Evolutionary conservation across 2,329 filamentous ascomycete species (phyloP).

Genomic region (Penicillium palitans): DNA sequence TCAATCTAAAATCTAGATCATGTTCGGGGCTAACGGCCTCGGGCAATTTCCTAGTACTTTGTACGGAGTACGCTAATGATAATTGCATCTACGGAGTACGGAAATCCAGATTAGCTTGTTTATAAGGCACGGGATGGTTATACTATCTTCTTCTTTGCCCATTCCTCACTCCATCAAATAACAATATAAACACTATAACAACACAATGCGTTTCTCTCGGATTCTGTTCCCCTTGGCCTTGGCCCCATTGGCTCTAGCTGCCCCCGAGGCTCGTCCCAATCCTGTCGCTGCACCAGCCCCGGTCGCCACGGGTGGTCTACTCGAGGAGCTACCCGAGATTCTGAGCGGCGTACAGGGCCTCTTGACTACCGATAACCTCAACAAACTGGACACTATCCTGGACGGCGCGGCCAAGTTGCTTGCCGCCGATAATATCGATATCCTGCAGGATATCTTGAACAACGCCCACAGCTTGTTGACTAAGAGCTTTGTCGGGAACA

Average conservation of each 20-base stretch:
- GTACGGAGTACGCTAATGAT: too few relatives aligned
- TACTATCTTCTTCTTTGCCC: background rate
- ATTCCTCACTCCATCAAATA: background rate
- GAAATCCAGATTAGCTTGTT: background rate
- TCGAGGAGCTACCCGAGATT: slow-evolving; percentile 29
- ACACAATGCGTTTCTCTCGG: slow-evolving; percentile 25
- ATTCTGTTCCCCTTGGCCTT: slow-evolving; percentile 21
- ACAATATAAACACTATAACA: background rate
- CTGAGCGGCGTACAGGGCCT: slow-evolving; percentile 23
- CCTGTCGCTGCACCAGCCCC: slow-evolving; percentile 27
- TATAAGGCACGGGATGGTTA: slow-evolving; percentile 5
- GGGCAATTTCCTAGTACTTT: background rate
- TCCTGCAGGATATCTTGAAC: slow-evolving; percentile 28
- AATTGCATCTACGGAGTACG: too few relatives aligned
- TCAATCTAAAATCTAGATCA: background rate
- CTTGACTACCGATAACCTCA: slow-evolving; percentile 20
- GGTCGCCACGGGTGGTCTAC: slow-evolving; percentile 22
- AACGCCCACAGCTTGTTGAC: slow-evolving; percentile 30
- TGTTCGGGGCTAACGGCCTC: background rate
- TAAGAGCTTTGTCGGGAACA: slow-evolving; percentile 31
- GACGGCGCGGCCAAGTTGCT: slow-evolving; percentile 26
- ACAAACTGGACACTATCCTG: slow-evolving; percentile 24
- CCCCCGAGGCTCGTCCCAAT: slow-evolving; percentile 24
- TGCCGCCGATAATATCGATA: slow-evolving; percentile 23
- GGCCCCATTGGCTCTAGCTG: slow-evolving; percentile 21